Evolutionary conservation across 2,329 filamentous ascomycete genomes (phyloP), one percentile per base, ranked within the genome.

Genomic region (Cyphellophora attinorum): DNA sequence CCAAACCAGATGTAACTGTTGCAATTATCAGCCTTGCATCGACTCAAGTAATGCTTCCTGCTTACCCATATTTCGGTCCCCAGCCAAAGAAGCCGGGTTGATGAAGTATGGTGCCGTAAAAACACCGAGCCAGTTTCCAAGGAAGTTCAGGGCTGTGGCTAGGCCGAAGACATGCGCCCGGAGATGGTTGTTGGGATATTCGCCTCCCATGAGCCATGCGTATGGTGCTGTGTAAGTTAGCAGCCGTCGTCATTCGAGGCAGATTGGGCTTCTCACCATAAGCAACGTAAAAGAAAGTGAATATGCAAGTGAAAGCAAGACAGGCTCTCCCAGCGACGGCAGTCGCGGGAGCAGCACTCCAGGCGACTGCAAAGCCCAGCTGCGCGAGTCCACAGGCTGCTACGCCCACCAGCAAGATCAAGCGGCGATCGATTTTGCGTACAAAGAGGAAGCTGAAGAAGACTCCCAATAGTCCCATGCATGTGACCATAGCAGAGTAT

Each of bases 41-140:
- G n/a, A n/a, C n/a, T n/a, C n/a, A n/a, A n/a, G n/a, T n/a, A n/a
- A n/a, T n/a, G n/a, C n/a, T n/a, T n/a, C n/a, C n/a, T n/a, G n/a
- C n/a, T 25, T 25, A 25, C 1, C 52, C 51, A 31, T 50, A 52
- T 27, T 51, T 49, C 6, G 49, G 39, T 2, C 42, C 38, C 58
- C 60, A 62, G 32, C 49, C 50, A 5, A 62, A 18, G 55, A 54
- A 2, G 57, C 55, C 0, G 59, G 58, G 35, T 62, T 64, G 40
- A 64, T 62, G 41, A 64, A 64, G 35, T 62, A 64, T 0, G 60
- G 60, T 3, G 59, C 59, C 1, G 57, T 60, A 31, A 62, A 57
- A 4, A 56, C 56, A 1, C 55, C 57, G 1, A 60, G 40, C 57
- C 59, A 62, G 39, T 58, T 60, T 5, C 58, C 57, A 6, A 62